Evolutionary conservation across 2,329 filamentous ascomycete genomes (phyloP).

Genomic region (Magnaporthiopsis rhizophila): DNA sequence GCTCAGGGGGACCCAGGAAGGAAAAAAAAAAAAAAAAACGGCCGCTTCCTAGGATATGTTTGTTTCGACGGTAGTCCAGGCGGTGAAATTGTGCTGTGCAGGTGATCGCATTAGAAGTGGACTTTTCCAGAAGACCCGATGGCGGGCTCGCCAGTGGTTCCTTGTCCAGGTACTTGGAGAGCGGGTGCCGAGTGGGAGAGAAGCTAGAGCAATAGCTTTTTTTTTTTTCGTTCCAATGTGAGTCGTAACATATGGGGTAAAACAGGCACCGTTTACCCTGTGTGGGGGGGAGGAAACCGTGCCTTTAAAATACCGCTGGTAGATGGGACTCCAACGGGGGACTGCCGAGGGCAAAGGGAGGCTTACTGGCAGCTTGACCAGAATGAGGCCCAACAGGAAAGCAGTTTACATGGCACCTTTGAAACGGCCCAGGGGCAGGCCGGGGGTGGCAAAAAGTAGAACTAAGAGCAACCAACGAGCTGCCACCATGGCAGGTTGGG

Average conservation of each 20-base stretch:
- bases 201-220: slow-evolving; percentile 4
- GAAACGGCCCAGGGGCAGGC: neutral
- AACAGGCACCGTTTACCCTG: slow-evolving; percentile 6
- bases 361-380: neutral
- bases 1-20: slow-evolving; percentile 5
- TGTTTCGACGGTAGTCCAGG: slow-evolving; percentile 3
- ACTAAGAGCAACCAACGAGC: neutral
- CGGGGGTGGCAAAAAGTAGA: neutral
- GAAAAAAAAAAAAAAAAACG: slow-evolving; percentile 8
- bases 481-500: neutral
- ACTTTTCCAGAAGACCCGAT: slow-evolving; percentile 4
- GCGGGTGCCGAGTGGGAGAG: slow-evolving; percentile 1
- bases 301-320: neutral
- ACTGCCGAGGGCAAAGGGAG: neutral
- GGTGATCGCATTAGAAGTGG: slow-evolving; percentile 10
- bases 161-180: slow-evolving; percentile 7
- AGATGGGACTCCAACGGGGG: neutral
- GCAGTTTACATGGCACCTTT: neutral
- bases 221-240: slow-evolving; percentile 5
- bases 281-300: neutral
- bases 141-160: slow-evolving; percentile 8
- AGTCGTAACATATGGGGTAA: slow-evolving; percentile 2
- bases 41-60: neutral
- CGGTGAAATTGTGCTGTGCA: slow-evolving; percentile 7
- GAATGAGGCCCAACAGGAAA: neutral